Base-by-base conservation (phyloP, 345 rosid species). In the Populus tremula region DNA sequence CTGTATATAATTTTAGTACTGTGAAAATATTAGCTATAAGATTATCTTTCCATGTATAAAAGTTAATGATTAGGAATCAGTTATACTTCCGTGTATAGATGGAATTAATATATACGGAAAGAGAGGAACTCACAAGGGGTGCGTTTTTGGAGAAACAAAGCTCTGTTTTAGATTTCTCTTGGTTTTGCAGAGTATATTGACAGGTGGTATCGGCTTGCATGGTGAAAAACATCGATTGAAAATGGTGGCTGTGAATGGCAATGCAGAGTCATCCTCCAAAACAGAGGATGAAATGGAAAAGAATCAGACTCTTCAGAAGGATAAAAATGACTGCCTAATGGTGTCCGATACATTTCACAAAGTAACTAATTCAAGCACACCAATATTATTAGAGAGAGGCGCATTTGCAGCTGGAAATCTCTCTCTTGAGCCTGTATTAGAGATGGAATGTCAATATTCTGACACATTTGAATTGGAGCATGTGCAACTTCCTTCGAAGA, bases 271-370 rank as follows among this genome's bases (percentile, higher is more conserved):
- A 64, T 78, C 77, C 63, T 63, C 72, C 65, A 38, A 38, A 63
- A 35, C 12, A 56, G 81, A 80, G 70, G 66, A 54, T 76, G 77
- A 73, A 71, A 64, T 64, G 36, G 78, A 79, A 76, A 70, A 76
- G 41, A 76, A 72, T 68, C 73, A 67, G 74, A 56, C 67, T 25
- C n/a, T 69, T 72, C 78, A 69, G 41, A 35, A 64, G 72, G 76
- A 53, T 76, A 65, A 69, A 1, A 45, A 27, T 27, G 81, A 11
- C 61, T 59, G 45, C 69, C 45, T 74, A 65, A 29, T 72, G 64
- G 67, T n/a, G 41, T 78, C 83, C 29, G 56, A 23, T 10, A 76
- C 77, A 36, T 29, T 72, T 33, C 13, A 74, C 69, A 84, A 73
- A 54, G 56, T 54, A 67, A 53, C 73, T 63, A 72, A 68, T 77